A percentile compares a stretch with the other conserved stretches of the same genome.
These are phyloP conservation scores for Tarenaya hassleriana DNA, from an alignment of 345 rosid species.

Conservation along the genomic window DNA sequence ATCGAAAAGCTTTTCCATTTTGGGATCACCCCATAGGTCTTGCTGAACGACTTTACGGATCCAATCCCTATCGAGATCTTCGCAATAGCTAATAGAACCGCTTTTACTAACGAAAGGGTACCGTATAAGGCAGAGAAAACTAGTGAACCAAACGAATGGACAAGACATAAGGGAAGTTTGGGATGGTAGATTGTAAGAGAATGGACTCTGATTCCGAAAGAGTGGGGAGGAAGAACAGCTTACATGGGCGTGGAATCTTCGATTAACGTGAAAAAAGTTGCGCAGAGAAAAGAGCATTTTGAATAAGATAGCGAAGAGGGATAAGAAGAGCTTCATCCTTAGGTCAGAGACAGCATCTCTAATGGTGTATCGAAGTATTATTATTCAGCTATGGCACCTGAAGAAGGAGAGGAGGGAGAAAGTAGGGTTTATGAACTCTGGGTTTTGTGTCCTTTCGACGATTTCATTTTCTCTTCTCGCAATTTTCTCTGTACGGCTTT, in stretches of 20 bases:
- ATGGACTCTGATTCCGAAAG: conserved; percentile 21
- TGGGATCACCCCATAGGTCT: conserved; percentile 44
- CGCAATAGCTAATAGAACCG: conserved; percentile 14
- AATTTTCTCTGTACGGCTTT: background rate
- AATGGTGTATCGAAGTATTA: background rate
- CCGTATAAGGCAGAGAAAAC: conserved; percentile 41
- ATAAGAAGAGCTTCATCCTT: conserved; percentile 31
- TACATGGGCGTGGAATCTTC: conserved; percentile 37
- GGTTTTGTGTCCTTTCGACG: conserved; percentile 20
- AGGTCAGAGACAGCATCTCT: conserved; percentile 25
- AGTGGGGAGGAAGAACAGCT: conserved; percentile 27
- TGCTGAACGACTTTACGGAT: conserved; percentile 34
- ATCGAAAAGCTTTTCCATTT: conserved; percentile 22
- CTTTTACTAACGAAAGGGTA: conserved; percentile 36
- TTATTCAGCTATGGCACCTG: background rate
- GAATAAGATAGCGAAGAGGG: conserved; percentile 21
- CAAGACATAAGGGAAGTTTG: conserved; percentile 21
- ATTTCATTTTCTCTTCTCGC: background rate
- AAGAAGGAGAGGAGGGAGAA: conserved; percentile 14
- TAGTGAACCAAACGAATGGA: conserved; percentile 42
- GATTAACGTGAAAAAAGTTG: conserved; percentile 34
- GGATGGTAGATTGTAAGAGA: conserved; percentile 16
- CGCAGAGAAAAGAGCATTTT: conserved; percentile 52
- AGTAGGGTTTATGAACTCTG: conserved; percentile 32
- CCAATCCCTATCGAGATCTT: conserved; percentile 30